phyloP scores from a whole-genome alignment of 164 flowering plant species.

The Buxus sempervirens region DNA sequence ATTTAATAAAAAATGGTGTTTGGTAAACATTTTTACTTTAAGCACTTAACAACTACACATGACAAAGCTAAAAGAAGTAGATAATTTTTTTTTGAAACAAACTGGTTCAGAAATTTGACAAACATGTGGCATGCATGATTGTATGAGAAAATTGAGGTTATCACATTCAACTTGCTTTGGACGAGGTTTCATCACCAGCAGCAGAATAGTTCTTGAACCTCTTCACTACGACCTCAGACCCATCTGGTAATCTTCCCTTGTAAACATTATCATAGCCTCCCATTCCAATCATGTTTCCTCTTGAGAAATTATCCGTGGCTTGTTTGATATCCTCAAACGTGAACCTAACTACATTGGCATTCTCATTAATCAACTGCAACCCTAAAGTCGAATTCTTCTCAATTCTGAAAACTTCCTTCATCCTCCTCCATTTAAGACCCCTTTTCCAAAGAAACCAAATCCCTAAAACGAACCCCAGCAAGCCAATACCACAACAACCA shows the following conservation, averaged over 20 bases:
- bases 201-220: constrained; percentile 86
- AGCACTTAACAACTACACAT: too few species aligned
- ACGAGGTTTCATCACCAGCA: constrained; percentile 70
- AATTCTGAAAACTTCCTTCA: constrained; percentile 8
- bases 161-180: too few species aligned
- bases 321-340: constrained; percentile 62
- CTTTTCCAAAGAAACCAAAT: constrained; percentile 30
- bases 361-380: constrained; percentile 47
- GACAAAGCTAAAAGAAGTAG: too few species aligned
- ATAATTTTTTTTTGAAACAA: too few species aligned
- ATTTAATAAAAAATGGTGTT: too few species aligned
- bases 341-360: constrained; percentile 52
- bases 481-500: constrained; percentile 27
- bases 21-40: too few species aligned
- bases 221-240: constrained; percentile 74
- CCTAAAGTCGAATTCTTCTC: constrained; percentile 21
- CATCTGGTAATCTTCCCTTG: constrained; percentile 61
- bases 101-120: too few species aligned
- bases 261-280: constrained; percentile 93
- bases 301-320: constrained; percentile 64
- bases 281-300: constrained; percentile 64
- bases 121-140: too few species aligned
- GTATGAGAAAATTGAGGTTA: too few species aligned
- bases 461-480: constrained; percentile 23
- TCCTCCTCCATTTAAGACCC: constrained; percentile 10